Conservation (phyloP, 1,284 basidiomycete species). For the Spongiforma sp. region DNA sequence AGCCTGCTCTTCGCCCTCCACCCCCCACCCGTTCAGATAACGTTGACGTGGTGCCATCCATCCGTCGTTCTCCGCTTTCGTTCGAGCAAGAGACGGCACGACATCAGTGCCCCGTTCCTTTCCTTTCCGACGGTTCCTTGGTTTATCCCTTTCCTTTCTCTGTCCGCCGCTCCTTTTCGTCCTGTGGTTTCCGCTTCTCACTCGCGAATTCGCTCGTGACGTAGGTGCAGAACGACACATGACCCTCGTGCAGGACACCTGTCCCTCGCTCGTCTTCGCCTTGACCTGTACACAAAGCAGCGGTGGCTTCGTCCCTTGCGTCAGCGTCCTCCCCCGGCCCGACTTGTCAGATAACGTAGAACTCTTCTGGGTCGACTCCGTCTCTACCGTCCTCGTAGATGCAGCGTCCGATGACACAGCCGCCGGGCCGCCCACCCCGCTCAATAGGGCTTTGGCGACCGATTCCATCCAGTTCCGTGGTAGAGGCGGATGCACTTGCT, state of each 20-base stretch:
- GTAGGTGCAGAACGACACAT: conserved; percentile 68
- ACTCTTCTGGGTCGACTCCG: conserved; percentile 31
- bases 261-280: conserved; percentile 45
- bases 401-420: conserved; percentile 28
- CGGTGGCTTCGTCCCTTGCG: conserved; percentile 38
- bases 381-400: conserved; percentile 25
- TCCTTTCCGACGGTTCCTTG: conserved; percentile 16
- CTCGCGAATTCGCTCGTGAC: conserved; percentile 49
- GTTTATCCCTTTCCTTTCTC: conserved; percentile 12
- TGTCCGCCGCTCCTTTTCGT: conserved; percentile 10
- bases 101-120: conserved; percentile 33
- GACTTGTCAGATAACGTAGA: conserved; percentile 47
- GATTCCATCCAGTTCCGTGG: conserved; percentile 67
- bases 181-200: conserved; percentile 32
- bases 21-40: conserved; percentile 28
- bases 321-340: conserved; percentile 31
- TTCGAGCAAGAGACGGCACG: conserved; percentile 48
- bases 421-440: conserved; percentile 43
- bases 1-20: conserved; percentile 24
- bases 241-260: conserved; percentile 58
- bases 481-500: conserved; percentile 44
- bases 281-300: conserved; percentile 46
- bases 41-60: conserved; percentile 38
- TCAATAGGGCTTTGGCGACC: conserved; percentile 63
- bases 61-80: conserved; percentile 45